Evolutionary conservation across 768 basidiomycete species (phyloP).

Genomic region (Leccinum obscurum): DNA sequence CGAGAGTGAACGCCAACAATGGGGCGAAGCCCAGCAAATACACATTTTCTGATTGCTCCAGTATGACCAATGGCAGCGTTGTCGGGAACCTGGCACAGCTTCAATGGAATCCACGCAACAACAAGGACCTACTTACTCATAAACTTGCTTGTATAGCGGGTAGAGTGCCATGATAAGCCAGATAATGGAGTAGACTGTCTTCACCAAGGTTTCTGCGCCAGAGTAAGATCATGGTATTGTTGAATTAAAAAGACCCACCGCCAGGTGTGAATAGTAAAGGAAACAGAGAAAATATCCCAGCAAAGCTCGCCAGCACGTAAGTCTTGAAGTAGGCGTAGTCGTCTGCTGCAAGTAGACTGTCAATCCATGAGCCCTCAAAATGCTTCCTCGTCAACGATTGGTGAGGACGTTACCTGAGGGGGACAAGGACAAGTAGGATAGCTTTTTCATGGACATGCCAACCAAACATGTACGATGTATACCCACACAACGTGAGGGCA

Average conservation of each 20-base stretch:
- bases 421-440: slow-evolving; percentile 83
- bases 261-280: slow-evolving; percentile 88
- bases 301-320: slow-evolving; percentile 74
- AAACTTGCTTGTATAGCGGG: slow-evolving; percentile 69
- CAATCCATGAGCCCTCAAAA: slow-evolving; percentile 8
- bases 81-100: slow-evolving; percentile 61
- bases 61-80: slow-evolving; percentile 60
- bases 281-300: slow-evolving; percentile 87
- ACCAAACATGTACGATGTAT: slow-evolving; percentile 90
- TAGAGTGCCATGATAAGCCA: slow-evolving; percentile 71
- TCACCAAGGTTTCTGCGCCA: slow-evolving; percentile 74
- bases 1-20: slow-evolving; percentile 62
- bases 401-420: slow-evolving; percentile 63
- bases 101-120: neutral
- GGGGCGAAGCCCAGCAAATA: slow-evolving; percentile 78
- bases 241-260: slow-evolving; percentile 46
- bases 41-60: slow-evolving; percentile 68
- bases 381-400: neutral
- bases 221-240: slow-evolving; percentile 2
- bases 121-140: slow-evolving; percentile 66
- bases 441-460: slow-evolving; percentile 99
- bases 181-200: slow-evolving; percentile 70
- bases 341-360: slow-evolving; percentile 80
- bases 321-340: slow-evolving; percentile 85
- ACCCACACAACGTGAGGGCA: slow-evolving; percentile 85